Base-by-base conservation (phyloP, 257 asterid species). In the Capsicum rhomboideum region DNA sequence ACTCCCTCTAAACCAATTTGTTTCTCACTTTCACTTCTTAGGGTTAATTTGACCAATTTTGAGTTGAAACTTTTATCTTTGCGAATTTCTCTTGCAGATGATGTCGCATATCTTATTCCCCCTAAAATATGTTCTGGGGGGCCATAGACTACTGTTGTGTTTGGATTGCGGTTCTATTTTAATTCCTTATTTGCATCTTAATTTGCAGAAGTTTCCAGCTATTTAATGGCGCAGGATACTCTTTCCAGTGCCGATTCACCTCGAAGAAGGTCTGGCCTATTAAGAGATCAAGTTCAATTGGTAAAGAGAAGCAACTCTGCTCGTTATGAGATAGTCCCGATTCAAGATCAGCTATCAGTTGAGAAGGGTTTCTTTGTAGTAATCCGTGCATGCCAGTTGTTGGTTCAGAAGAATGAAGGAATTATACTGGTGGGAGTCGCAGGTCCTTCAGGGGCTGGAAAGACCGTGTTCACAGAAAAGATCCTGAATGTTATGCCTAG, bases 401-500 rank as follows among this genome's bases (percentile, higher is more conserved):
- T 96, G 89, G 93, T 96, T 87, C 99, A 96, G 87, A 93, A 93
- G 86, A 96, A 96, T 86, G 96, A 94, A 58, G 98, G 99, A 69
- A 91, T 96, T 68, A 85, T 89, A 54, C 86, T 96, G 40, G 95
- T 96, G 49, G 99, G 99, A 61, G 95, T 94, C 56, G 98, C 99
- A 10, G 98, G 99, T 37, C 99, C 99, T 49, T 96, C 98, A 82
- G 99, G 99, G 31, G 99, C 99, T 59, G 98, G 98, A 72, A 96
- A 96, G 90, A 92, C 99, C 0, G 91, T 96, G 63, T 93, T 96
- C 64, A 93, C 99, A 0, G 99, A 96, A 86, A 96, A 96, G 92
- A 90, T 96, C 82, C 88, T 90, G 78, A 91, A 87, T 87, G 93
- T 96, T 88, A 90, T 96, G 97, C 98, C 98, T 58, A 93, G 94